These are phyloP conservation scores for Papiliotrema terrestris DNA, from an alignment of 1,284 basidiomycete genomes.

Conservation along the genomic window DNA sequence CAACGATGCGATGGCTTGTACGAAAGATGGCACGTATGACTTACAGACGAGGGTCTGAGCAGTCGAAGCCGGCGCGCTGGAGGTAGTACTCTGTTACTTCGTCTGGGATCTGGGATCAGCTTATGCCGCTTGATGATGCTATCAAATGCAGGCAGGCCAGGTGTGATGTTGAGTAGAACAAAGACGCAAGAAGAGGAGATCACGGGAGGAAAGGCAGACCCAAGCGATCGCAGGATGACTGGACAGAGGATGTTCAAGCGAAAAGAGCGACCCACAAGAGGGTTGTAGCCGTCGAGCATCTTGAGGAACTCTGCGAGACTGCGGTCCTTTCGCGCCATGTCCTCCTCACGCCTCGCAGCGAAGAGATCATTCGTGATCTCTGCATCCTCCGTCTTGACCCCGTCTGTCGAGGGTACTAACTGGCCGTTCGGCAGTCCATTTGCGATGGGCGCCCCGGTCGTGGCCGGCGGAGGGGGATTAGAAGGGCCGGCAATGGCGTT, in stretches of 20 bases:
- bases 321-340: slow-evolving; percentile 71
- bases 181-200: no score
- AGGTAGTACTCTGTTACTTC: slow-evolving; percentile 98
- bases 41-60: slow-evolving; percentile 85
- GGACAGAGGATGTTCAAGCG: background rate
- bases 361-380: slow-evolving; percentile 24
- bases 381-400: background rate
- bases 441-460: background rate
- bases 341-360: slow-evolving; percentile 55
- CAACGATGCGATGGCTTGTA: no score
- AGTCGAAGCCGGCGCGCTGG: slow-evolving; percentile 93
- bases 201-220: no score
- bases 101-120: slow-evolving; percentile 76
- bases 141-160: no score
- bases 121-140: background rate
- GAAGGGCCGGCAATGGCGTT: slow-evolving; percentile 2
- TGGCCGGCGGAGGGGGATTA: background rate
- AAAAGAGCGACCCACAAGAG: slow-evolving; percentile 61
- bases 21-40: no score
- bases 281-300: slow-evolving; percentile 95
- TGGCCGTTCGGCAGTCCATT: slow-evolving; percentile 2
- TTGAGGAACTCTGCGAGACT: slow-evolving; percentile 91
- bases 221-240: no score
- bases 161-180: no score
- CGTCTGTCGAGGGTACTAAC: background rate